These are phyloP conservation scores for Neonectria punicea DNA, from an alignment of 2,329 filamentous ascomycete genomes.

Conservation along the genomic window DNA sequence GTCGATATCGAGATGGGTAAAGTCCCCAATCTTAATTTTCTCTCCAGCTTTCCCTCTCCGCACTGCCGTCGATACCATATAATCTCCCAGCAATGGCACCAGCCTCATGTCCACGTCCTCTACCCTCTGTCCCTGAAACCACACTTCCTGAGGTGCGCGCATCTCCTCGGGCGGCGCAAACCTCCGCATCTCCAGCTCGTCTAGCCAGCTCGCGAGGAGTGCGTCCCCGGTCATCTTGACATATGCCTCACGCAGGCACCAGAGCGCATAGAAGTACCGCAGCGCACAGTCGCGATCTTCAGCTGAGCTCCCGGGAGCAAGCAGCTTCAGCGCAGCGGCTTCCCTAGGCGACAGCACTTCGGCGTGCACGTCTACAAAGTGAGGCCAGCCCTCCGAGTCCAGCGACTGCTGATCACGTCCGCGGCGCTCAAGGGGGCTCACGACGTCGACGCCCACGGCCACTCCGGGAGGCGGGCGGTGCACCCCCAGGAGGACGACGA, in stretches of 20 bases:
- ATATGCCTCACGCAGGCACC: conserved; percentile 83
- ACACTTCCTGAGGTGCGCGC: conserved; percentile 43
- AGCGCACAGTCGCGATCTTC: conserved; percentile 64
- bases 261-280: conserved; percentile 79
- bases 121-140: conserved; percentile 44
- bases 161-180: conserved; percentile 65
- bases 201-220: conserved; percentile 77
- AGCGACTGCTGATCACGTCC: conserved; percentile 70
- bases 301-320: conserved; percentile 42
- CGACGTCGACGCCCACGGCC: conserved; percentile 78
- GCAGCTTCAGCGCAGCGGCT: conserved; percentile 67
- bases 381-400: conserved; percentile 67
- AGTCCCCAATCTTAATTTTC: conserved; percentile 53
- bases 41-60: conserved; percentile 55
- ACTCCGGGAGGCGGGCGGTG: conserved; percentile 45
- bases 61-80: conserved; percentile 65
- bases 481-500: conserved; percentile 74
- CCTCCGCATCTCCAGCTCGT: conserved; percentile 73
- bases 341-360: conserved; percentile 76
- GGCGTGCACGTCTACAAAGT: conserved; percentile 77
- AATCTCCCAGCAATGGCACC: conserved; percentile 59
- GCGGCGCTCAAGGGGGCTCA: conserved; percentile 76
- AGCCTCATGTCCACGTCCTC: conserved; percentile 50
- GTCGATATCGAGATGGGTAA: conserved; percentile 56
- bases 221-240: conserved; percentile 87